These are phyloP conservation scores for Opeltia flavorubescens DNA, from an alignment of 495 filamentous ascomycete genomes.

Conservation along the genomic window DNA sequence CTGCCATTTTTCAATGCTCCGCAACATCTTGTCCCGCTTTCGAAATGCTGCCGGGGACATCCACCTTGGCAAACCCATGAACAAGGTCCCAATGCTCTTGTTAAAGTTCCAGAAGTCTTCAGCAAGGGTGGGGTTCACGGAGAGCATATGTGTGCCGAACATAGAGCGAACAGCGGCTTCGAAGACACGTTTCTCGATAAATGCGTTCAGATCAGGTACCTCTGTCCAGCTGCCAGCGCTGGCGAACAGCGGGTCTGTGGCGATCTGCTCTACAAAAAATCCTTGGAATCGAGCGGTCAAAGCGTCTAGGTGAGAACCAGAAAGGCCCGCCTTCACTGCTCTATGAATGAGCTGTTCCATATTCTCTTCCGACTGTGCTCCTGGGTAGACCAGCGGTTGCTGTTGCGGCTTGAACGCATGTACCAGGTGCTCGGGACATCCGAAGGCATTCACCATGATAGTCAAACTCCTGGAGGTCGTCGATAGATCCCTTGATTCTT, in stretches of 20 bases:
- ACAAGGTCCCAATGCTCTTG: neutral
- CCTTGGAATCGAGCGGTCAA: conserved; percentile 10
- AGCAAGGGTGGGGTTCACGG: conserved; percentile 12
- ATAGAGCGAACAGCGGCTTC: conserved; percentile 13
- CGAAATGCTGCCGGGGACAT: conserved; percentile 1
- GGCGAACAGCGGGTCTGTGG: conserved; percentile 5
- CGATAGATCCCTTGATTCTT: too few species aligned
- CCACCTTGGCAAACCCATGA: conserved; percentile 6
- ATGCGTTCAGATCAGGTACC: conserved; percentile 12
- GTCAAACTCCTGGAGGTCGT: too few species aligned
- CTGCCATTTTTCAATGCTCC: conserved; percentile 8
- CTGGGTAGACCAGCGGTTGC: neutral
- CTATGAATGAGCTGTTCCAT: conserved; percentile 12
- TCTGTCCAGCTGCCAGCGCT: conserved; percentile 6
- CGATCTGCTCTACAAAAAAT: conserved; percentile 8
- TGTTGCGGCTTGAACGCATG: neutral
- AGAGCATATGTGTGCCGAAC: conserved; percentile 15
- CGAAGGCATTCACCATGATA: too few species aligned
- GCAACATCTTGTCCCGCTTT: conserved; percentile 1
- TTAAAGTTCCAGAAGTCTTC: conserved; percentile 9
- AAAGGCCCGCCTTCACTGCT: conserved; percentile 8
- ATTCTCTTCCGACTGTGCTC: neutral
- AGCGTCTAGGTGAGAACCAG: conserved; percentile 8
- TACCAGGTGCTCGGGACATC: too few species aligned
- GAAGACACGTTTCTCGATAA: conserved; percentile 18